Evolutionary conservation across 305 asterid species (phyloP), one percentile per base, ranked within the genome.

Genomic region (Nicotiana rustica): DNA sequence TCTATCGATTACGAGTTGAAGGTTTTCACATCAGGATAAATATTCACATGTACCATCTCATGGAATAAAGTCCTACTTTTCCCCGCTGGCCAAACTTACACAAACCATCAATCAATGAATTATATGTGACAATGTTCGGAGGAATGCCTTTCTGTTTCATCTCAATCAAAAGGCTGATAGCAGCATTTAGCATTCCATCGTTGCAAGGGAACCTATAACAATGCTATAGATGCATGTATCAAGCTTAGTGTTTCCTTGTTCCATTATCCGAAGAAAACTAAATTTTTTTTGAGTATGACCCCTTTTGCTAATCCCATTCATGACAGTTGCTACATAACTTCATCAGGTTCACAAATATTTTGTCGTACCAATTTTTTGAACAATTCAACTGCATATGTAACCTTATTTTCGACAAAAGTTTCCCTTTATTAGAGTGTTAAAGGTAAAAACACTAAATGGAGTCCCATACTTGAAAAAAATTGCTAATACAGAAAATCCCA

Each of bases 1-100:
- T 19, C 81, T 36, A 52, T 71, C 81, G 13, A 82, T 73, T 6
- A 75, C 52, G 65, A 44, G n/a, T 52, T 82, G 15, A 57, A 70
- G 17, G 14, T 25, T 7, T 29, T 7, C 4, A 14, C 70, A 35
- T 56, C 14, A 4, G 65, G 79, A 15, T 56, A 35, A 57, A 56
- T 4, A n/a, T 21, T 68, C 19, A 19, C 19, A 29, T n/a, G 36
- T 36, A 56, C 79, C 79, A 68, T 68, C 9, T 52, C 56, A 18
- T 44, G 57, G 0, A 81, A 68, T 0, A 82, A 10, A n/a, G 19
- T 19, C 12, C 19, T 14, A 80, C 62, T 14, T 44, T 71, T 9
- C 78, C 79, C 38, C 15, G 21, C 49, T 77, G 77, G 25, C 60
- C 65, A 1, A 77, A 62, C 70, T 81, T 82, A 59, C 57, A 31